Base-by-base conservation (phyloP, 257 asterid genomes). In the Petunia secreta region DNA sequence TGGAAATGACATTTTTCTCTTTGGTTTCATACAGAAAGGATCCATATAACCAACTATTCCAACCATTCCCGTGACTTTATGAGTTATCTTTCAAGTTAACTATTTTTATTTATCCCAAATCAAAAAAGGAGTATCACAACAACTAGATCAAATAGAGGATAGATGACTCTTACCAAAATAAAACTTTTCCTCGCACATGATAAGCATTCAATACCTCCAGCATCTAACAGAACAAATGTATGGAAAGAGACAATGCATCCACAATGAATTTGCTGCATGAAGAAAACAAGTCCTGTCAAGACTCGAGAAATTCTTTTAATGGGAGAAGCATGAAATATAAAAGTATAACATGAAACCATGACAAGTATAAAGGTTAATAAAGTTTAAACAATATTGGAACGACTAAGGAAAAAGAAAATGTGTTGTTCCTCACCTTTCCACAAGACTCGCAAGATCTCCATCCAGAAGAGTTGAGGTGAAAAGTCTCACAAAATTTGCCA, bases 381-480 rank as follows among this genome's bases (percentile, higher is more conserved):
- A 14, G 41, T 65, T 38, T 43, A 10, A 71, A 10, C 60, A 46
- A 34, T 7, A 48, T 10, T 25, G 77, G 59, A 71, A 71, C 60
- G 25, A 9, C 82, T 82, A 75, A 37, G 65, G 80, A 81, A 66
- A 48, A 65, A 43, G 39, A 25, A 63, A 66, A 46, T 44, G 68
- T 48, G n/a, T 60, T 44, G n/a, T 60, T 44, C 43, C 75, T 86
- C 89, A 94, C 99, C 98, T 96, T 94, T 79, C 98, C 98, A 82
- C 99, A 96, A 87, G 99, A 92, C 84, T 96, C 98, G 46, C 99
- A 96, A 80, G 97, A 91, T 86, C 99, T 96, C 99, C 99, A 96
- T 82, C 99, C 99, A 81, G 98, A 90, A 86, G 92, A 89, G 84
- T 86, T 91, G 82, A 88, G 75, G 89, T 96, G 99, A 88, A 94